Conservation (phyloP, 441 rosid genomes). For the Corymbia citriodora region DNA sequence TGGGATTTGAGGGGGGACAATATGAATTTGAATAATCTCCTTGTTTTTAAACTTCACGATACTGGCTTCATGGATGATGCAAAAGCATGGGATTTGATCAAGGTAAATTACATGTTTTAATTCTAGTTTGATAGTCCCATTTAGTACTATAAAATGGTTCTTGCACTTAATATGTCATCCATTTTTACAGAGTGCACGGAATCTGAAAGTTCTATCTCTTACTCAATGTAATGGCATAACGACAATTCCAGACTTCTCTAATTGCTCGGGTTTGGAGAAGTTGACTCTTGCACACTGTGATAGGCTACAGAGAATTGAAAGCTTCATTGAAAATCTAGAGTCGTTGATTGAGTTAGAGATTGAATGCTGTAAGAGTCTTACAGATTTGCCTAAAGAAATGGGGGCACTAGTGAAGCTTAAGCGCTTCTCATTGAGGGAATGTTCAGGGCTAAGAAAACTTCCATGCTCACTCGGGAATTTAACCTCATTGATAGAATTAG, state of each 20-base stretch:
- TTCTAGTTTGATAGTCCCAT: no score
- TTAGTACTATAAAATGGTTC: no score
- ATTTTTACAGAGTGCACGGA: fast-evolving
- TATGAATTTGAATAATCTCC: fast-evolving
- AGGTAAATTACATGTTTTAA: neutral
- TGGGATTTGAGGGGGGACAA: neutral
- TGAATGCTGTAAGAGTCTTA: fast-evolving
- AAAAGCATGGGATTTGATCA: neutral
- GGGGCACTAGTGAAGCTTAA: neutral
- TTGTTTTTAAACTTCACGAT: neutral
- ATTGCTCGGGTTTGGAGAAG: fast-evolving
- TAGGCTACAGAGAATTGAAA: neutral
- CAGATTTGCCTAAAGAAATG: fast-evolving
- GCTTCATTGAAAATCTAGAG: fast-evolving
- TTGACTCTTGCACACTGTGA: neutral
- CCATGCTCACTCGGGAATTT: neutral
- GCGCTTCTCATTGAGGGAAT: neutral
- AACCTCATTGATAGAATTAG: neutral
- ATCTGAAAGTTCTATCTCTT: neutral
- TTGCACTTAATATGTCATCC: neutral
- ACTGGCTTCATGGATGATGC: neutral
- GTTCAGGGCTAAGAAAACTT: neutral
- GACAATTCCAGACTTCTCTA: fast-evolving
- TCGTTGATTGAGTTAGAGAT: neutral
- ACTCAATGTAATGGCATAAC: neutral